A percentile compares a stretch with the other conserved stretches of the same genome.
phyloP scores from a whole-genome alignment of 2,329 filamentous ascomycete species.

The Cryphonectria nitschkei region DNA sequence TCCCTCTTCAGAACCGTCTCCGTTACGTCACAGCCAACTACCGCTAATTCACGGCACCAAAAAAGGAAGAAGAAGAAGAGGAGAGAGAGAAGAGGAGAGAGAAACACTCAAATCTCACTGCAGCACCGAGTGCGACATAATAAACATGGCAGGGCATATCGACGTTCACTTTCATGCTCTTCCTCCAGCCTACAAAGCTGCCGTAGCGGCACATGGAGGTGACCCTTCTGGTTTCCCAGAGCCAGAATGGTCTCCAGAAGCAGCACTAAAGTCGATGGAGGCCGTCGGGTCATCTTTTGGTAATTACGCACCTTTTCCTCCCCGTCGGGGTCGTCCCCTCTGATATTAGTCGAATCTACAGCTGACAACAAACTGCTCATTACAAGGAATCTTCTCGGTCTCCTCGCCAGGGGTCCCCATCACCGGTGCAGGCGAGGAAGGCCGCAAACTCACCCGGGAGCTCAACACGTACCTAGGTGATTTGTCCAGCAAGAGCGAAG shows the following conservation, averaged over 20 bases:
- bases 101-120: not conserved
- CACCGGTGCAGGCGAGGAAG: slow-evolving; percentile 25
- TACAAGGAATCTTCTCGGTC: slow-evolving; percentile 37
- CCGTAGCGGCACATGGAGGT: slow-evolving; percentile 25
- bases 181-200: slow-evolving; percentile 25
- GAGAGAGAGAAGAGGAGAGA: not conserved
- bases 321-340: not conserved
- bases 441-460: slow-evolving; percentile 22
- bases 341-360: not conserved
- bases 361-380: slow-evolving; percentile 29
- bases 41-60: not conserved
- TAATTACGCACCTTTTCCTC: not conserved
- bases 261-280: slow-evolving; percentile 27
- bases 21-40: not conserved
- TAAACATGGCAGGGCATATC: slow-evolving; percentile 26
- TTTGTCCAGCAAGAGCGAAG: slow-evolving; percentile 16
- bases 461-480: slow-evolving; percentile 26
- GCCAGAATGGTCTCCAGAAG: slow-evolving; percentile 26
- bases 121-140: not conserved
- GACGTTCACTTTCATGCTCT: slow-evolving; percentile 26
- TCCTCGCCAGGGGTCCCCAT: slow-evolving; percentile 27
- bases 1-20: not conserved
- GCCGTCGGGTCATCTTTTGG: slow-evolving; percentile 24
- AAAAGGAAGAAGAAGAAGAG: too few relatives aligned
- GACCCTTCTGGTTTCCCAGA: slow-evolving; percentile 27